A percentile compares a stretch with the other conserved stretches of the same genome.
These are phyloP conservation scores for Cucurbita argyrosperma DNA, from an alignment of 306 rosid species.

Conservation along the genomic window DNA sequence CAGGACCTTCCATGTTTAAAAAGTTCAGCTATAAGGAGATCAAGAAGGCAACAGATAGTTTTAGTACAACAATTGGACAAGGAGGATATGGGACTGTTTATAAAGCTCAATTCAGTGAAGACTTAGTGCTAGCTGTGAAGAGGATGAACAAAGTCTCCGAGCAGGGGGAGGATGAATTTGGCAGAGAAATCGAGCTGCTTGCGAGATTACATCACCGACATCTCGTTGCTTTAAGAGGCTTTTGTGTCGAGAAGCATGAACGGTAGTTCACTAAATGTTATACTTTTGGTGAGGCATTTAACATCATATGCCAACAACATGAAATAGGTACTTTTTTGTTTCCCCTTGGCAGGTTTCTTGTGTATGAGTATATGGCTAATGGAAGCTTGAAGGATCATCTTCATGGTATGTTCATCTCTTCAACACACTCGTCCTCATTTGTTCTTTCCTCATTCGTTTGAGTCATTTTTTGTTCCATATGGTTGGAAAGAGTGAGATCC, in stretches of 20 bases:
- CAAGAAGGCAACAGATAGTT: slow-evolving; percentile 74
- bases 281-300: slow-evolving; percentile 13
- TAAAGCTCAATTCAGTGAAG: slow-evolving; percentile 73
- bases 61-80: slow-evolving; percentile 66
- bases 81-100: slow-evolving; percentile 97
- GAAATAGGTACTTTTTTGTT: slow-evolving; percentile 10
- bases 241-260: slow-evolving; percentile 60
- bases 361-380: slow-evolving; percentile 91
- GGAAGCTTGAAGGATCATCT: slow-evolving; percentile 99
- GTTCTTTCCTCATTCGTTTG: background rate
- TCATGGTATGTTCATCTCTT: slow-evolving; percentile 67
- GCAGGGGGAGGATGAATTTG: slow-evolving; percentile 85
- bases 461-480: background rate
- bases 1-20: slow-evolving; percentile 67
- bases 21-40: slow-evolving; percentile 83
- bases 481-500: background rate
- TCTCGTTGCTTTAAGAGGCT: slow-evolving; percentile 82
- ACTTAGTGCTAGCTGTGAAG: slow-evolving; percentile 63
- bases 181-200: slow-evolving; percentile 83
- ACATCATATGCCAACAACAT: slow-evolving; percentile 7
- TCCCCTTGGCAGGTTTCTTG: slow-evolving; percentile 59
- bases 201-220: slow-evolving; percentile 94
- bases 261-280: slow-evolving; percentile 27
- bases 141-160: slow-evolving; percentile 69
- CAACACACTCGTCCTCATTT: background rate